Evolutionary conservation across 495 filamentous ascomycete genomes (phyloP).

Genomic region (Penicillium desertorum): DNA sequence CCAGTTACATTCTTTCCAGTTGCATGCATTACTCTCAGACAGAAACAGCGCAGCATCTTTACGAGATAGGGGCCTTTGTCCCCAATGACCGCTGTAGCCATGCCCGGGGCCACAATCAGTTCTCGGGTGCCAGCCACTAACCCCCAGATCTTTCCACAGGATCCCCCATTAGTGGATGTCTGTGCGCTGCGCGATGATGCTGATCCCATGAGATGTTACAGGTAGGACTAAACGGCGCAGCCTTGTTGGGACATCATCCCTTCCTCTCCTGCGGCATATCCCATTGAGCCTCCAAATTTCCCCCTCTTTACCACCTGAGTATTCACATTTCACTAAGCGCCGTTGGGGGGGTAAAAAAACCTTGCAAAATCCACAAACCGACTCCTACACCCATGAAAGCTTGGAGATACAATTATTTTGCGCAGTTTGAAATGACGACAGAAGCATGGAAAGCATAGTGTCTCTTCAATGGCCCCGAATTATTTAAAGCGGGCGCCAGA

Average conservation of each 20-base stretch:
- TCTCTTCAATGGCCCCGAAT: slow-evolving; percentile 9
- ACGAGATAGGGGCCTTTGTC: background rate
- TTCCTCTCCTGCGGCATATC: slow-evolving; percentile 20
- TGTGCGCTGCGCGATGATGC: slow-evolving; percentile 27
- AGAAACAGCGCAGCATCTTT: slow-evolving; percentile 1
- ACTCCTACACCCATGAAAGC: background rate
- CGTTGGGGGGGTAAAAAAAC: slow-evolving; percentile 15
- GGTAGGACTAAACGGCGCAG: slow-evolving; percentile 24
- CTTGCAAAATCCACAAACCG: background rate
- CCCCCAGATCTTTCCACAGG: slow-evolving; percentile 26
- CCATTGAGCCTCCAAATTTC: slow-evolving; percentile 3
- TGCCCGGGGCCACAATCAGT: slow-evolving; percentile 1
- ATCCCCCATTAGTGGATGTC: slow-evolving; percentile 21
- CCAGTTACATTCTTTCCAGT: slow-evolving; percentile 3
- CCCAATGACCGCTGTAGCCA: background rate
- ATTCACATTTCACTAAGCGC: slow-evolving; percentile 20
- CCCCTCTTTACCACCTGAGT: slow-evolving; percentile 5
- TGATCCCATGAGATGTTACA: slow-evolving; percentile 22
- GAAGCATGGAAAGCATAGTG: slow-evolving; percentile 11
- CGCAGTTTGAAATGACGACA: background rate
- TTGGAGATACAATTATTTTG: background rate
- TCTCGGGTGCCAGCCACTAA: slow-evolving; percentile 9
- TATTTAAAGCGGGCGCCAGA: slow-evolving; percentile 35
- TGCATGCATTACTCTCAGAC: background rate
- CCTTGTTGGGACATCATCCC: slow-evolving; percentile 28